Evolutionary conservation across 805 yeast genomes (phyloP).

Genomic region (Candida khao-thaluensis): DNA sequence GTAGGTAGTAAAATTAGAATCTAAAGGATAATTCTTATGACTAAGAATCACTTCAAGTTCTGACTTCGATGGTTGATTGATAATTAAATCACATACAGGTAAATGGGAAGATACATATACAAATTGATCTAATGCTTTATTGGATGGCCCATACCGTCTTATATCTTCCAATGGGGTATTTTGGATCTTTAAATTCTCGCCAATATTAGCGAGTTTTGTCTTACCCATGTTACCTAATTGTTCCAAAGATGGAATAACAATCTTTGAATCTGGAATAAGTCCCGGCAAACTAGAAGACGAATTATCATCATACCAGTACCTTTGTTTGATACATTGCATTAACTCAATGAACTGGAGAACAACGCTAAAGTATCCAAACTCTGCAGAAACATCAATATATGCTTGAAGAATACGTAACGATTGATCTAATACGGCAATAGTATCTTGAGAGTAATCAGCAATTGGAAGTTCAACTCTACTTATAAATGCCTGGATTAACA

Average conservation of each 20-base stretch:
- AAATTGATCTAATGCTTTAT: slow-evolving; percentile 48
- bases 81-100: slow-evolving; percentile 55
- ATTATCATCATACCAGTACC: slow-evolving; percentile 80
- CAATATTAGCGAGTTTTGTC: slow-evolving; percentile 33
- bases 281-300: slow-evolving; percentile 61
- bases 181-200: slow-evolving; percentile 17
- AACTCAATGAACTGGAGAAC: slow-evolving; percentile 61
- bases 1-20: slow-evolving; percentile 63
- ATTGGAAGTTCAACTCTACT: slow-evolving; percentile 78
- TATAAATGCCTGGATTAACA: slow-evolving; percentile 72
- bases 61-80: slow-evolving; percentile 36
- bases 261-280: background rate
- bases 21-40: slow-evolving; percentile 53
- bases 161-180: slow-evolving; percentile 13
- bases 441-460: slow-evolving; percentile 93
- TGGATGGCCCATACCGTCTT: slow-evolving; percentile 16
- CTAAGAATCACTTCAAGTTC: slow-evolving; percentile 44
- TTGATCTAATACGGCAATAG: slow-evolving; percentile 90
- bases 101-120: slow-evolving; percentile 51
- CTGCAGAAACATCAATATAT: slow-evolving; percentile 84
- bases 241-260: slow-evolving; percentile 3
- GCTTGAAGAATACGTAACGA: slow-evolving; percentile 93
- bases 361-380: slow-evolving; percentile 66
- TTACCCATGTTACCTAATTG: slow-evolving; percentile 41
- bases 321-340: slow-evolving; percentile 88